Evolutionary conservation across 2,329 filamentous ascomycete species (phyloP).

Genomic region (Exserohilum turcica): DNA sequence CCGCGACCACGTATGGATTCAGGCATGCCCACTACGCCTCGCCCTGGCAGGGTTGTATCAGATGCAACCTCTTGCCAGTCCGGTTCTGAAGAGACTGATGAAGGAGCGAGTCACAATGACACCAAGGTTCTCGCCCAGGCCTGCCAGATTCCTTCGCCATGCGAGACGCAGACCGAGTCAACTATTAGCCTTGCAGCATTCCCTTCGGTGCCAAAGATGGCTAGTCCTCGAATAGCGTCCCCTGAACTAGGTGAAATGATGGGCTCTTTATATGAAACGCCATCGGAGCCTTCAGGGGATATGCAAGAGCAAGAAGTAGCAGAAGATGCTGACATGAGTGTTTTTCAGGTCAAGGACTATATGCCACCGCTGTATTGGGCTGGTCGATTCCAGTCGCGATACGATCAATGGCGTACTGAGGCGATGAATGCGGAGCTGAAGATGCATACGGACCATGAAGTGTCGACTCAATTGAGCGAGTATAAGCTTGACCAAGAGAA

Average conservation of each 20-base stretch:
- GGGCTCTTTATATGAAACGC: not conserved
- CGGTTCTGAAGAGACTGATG: constrained; percentile 9
- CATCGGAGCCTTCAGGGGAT: constrained; percentile 12
- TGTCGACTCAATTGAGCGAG: constrained; percentile 23
- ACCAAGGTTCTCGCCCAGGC: not conserved
- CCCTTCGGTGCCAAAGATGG: not conserved
- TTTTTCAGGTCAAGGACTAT: constrained; percentile 39
- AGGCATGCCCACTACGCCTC: not conserved
- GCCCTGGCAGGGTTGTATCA: not conserved
- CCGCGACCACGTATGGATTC: constrained; percentile 2
- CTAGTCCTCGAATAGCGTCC: not conserved
- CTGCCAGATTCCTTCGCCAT: not conserved
- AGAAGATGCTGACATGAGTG: constrained; percentile 27
- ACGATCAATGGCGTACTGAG: constrained; percentile 44
- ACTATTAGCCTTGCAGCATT: not conserved
- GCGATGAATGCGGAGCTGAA: constrained; percentile 32
- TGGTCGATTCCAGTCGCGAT: constrained; percentile 41
- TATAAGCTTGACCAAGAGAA: constrained; percentile 35
- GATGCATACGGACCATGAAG: constrained; percentile 8
- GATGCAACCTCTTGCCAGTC: constrained; percentile 9
- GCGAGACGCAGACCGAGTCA: not conserved
- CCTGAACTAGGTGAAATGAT: not conserved
- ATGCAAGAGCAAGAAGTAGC: constrained; percentile 5
- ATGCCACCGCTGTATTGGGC: constrained; percentile 45
- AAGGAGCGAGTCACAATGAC: not conserved